Base-by-base conservation (phyloP, 1,284 basidiomycete genomes). In the Pascua guehoae region DNA sequence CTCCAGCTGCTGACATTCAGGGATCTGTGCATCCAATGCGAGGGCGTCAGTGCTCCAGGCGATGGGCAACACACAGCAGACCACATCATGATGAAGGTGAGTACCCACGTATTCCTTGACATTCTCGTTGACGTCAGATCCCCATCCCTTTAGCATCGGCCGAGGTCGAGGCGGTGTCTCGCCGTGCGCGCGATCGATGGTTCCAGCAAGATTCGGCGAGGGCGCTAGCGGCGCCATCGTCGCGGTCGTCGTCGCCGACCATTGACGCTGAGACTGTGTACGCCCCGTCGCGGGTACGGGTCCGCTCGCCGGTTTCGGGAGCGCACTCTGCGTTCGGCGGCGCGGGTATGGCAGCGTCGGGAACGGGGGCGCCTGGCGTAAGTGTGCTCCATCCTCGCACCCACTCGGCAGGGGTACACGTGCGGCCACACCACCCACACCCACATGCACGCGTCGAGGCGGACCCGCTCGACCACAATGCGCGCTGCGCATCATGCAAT, bases 61-160 rank as follows among this genome's bases (percentile, higher is more conserved):
- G 62, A 63, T 37, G 69, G 66, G 14, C 60, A 67, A 39, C 77
- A 79, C 54, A 71, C 72, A 0, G 61, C 75, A 0, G 75, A 79
- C 7, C 91, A 95, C 70, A 91, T 93, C 66, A 85, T 93, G 83
- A 90, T 95, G 77, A 94, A 95, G 85, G 90, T 89, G 54, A 49
- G 74, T 54, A 54, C 7, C 3, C 11, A 16, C 47, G 36, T 32
- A 38, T n/a, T 46, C 36, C 39, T 47, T 18, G 10, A 24, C 16
- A 45, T 52, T 38, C 14, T 12, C 10, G 12, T 51, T 56, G 4
- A 53, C 24, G 16, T 5, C 62, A 92, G 89, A 91, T 93, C 43
- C 91, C 91, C 0, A 85, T 88, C 60, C 89, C 91, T 2, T 78
- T 93, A 15, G 85, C 86, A 51, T 82, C 81, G 8, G 80, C 81